Evolutionary conservation across 768 basidiomycete species (phyloP).

Genomic region (Tulasnella calospora): DNA sequence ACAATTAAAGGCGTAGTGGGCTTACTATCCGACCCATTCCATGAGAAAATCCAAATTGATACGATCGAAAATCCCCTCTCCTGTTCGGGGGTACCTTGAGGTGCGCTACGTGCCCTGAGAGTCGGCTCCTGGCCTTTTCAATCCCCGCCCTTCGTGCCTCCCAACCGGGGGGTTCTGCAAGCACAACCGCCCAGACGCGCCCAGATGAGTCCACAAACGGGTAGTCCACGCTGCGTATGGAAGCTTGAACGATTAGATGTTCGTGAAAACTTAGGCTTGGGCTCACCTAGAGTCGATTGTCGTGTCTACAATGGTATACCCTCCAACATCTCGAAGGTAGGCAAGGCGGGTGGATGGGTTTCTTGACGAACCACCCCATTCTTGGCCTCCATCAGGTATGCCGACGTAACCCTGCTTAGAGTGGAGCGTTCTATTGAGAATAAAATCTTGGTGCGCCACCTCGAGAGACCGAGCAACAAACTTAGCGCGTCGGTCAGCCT

Average conservation of each 20-base stretch:
- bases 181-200: background rate
- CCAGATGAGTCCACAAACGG: background rate
- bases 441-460: background rate
- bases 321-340: background rate
- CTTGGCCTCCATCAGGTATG: background rate
- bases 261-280: too few species aligned
- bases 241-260: background rate
- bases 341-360: background rate
- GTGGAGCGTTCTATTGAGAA: background rate
- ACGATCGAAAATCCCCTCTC: background rate
- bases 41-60: background rate
- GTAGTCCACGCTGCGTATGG: background rate
- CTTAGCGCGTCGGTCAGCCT: background rate
- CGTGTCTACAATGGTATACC: background rate
- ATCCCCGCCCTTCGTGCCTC: background rate
- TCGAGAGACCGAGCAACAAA: background rate
- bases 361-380: background rate
- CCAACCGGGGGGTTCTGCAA: background rate
- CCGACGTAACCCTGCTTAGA: background rate
- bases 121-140: background rate
- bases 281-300: background rate
- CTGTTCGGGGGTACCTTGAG: background rate
- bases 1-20: too few species aligned
- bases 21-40: background rate
- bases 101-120: background rate